These are phyloP conservation scores for Ceratobasidium sp. DNA, from an alignment of 1,284 basidiomycete species.

Conservation along the genomic window DNA sequence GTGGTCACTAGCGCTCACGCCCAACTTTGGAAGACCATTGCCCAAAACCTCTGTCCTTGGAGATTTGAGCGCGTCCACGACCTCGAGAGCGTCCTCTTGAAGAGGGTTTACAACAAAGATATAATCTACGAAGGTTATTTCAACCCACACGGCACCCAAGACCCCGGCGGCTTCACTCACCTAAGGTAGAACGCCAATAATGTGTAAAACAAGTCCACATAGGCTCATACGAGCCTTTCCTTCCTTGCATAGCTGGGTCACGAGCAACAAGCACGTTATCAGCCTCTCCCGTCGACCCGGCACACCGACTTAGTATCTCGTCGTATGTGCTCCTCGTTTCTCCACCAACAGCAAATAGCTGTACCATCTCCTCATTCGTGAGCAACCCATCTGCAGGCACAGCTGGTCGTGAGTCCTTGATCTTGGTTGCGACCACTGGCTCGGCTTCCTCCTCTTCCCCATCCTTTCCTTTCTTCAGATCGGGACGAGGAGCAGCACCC, in stretches of 20 bases:
- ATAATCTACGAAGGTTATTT: slow-evolving; percentile 70
- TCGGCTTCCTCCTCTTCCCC: slow-evolving; percentile 69
- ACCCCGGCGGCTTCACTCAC: slow-evolving; percentile 56
- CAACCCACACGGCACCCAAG: background rate
- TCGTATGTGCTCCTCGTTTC: slow-evolving; percentile 69
- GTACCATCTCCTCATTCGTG: slow-evolving; percentile 66
- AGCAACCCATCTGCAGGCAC: slow-evolving; percentile 76
- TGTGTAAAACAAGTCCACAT: slow-evolving; percentile 83
- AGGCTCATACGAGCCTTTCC: slow-evolving; percentile 73
- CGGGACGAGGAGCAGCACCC: slow-evolving; percentile 50
- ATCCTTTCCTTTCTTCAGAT: slow-evolving; percentile 11
- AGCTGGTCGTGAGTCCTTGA: slow-evolving; percentile 68
- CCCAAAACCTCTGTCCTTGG: slow-evolving; percentile 71
- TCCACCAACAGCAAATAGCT: slow-evolving; percentile 59
- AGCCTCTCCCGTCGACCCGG: slow-evolving; percentile 47
- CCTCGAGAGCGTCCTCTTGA: slow-evolving; percentile 46
- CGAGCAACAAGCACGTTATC: slow-evolving; percentile 49
- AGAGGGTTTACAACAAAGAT: slow-evolving; percentile 68
- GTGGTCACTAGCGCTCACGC: slow-evolving; percentile 88
- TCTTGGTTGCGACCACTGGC: slow-evolving; percentile 69
- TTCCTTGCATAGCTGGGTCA: slow-evolving; percentile 62
- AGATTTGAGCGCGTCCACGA: slow-evolving; percentile 73
- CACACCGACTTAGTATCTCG: slow-evolving; percentile 59
- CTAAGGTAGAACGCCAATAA: slow-evolving; percentile 82
- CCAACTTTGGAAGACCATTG: slow-evolving; percentile 81